phyloP scores from a whole-genome alignment of 2,329 filamentous ascomycete genomes.

The Beauveria varroae region DNA sequence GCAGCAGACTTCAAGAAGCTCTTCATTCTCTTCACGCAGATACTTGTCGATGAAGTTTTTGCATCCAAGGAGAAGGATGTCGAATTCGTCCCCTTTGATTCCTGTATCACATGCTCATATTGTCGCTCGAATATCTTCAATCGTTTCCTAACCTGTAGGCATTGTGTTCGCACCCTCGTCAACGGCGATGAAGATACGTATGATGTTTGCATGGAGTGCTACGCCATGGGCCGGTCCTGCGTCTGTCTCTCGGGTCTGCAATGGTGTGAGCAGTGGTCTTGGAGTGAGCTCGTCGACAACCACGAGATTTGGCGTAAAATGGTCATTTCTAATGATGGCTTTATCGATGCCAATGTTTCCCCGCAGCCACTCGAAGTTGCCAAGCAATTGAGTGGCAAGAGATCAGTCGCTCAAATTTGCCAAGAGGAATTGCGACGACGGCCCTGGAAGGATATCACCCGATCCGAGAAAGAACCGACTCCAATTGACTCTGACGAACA shows the following conservation, averaged over 20 bases:
- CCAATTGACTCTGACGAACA: constrained; percentile 46
- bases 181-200: constrained; percentile 75
- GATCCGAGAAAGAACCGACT: constrained; percentile 42
- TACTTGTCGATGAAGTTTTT: constrained; percentile 84
- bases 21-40: constrained; percentile 67
- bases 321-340: constrained; percentile 66
- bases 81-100: constrained; percentile 76
- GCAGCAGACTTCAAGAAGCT: constrained; percentile 75
- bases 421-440: constrained; percentile 76
- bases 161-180: constrained; percentile 62
- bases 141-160: constrained; percentile 84
- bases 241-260: constrained; percentile 75
- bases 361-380: constrained; percentile 66
- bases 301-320: constrained; percentile 79
- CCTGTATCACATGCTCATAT: constrained; percentile 91
- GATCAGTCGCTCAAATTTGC: constrained; percentile 85
- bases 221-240: constrained; percentile 93
- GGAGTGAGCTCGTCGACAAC: constrained; percentile 66
- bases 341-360: constrained; percentile 55
- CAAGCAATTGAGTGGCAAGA: constrained; percentile 58
- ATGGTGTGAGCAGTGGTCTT: constrained; percentile 92
- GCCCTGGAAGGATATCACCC: constrained; percentile 76
- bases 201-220: constrained; percentile 97
- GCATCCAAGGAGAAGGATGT: constrained; percentile 61
- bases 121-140: constrained; percentile 97